A percentile compares a stretch with the other conserved stretches of the same genome.
Conservation (phyloP, 2,329 filamentous ascomycete genomes). For the Daldinia sp. region DNA sequence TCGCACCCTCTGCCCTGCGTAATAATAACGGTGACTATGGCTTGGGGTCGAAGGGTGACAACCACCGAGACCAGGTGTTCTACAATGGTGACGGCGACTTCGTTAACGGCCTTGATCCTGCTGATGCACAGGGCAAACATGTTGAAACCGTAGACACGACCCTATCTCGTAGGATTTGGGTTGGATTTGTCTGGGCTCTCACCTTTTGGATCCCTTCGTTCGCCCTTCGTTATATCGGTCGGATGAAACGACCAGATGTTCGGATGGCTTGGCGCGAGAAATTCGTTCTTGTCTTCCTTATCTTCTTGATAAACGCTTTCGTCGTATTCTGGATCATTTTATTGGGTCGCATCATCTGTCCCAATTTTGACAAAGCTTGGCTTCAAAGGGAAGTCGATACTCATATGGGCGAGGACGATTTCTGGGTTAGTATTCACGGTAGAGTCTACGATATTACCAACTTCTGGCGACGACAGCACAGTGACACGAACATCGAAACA, state of each 20-base stretch:
- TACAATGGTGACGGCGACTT: slow-evolving; percentile 77
- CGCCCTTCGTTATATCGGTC: slow-evolving; percentile 78
- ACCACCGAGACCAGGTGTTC: slow-evolving; percentile 75
- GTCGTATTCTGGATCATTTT: slow-evolving; percentile 93
- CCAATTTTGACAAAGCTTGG: slow-evolving; percentile 93
- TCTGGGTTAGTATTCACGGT: slow-evolving; percentile 86
- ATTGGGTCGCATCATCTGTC: slow-evolving; percentile 86
- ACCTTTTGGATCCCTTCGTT: slow-evolving; percentile 97
- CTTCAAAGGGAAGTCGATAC: slow-evolving; percentile 70
- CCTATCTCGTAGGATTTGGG: slow-evolving; percentile 76
- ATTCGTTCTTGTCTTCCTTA: slow-evolving; percentile 80
- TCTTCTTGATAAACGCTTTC: slow-evolving; percentile 79
- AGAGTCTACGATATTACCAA: slow-evolving; percentile 91
- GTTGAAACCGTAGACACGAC: slow-evolving; percentile 75
- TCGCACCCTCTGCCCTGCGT: slow-evolving; percentile 65
- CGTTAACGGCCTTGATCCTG: slow-evolving; percentile 75
- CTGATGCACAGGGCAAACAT: slow-evolving; percentile 78
- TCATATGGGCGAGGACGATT: slow-evolving; percentile 79
- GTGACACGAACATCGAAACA: slow-evolving; percentile 72
- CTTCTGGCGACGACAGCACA: slow-evolving; percentile 87
- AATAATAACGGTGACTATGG: slow-evolving; percentile 83
- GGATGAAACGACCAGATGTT: slow-evolving; percentile 97
- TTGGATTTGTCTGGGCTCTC: slow-evolving; percentile 80
- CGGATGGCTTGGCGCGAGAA: slow-evolving; percentile 98
- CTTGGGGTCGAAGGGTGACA: slow-evolving; percentile 85